Base-by-base conservation (phyloP, 257 asterid genomes). In the Solanum neorickii region DNA sequence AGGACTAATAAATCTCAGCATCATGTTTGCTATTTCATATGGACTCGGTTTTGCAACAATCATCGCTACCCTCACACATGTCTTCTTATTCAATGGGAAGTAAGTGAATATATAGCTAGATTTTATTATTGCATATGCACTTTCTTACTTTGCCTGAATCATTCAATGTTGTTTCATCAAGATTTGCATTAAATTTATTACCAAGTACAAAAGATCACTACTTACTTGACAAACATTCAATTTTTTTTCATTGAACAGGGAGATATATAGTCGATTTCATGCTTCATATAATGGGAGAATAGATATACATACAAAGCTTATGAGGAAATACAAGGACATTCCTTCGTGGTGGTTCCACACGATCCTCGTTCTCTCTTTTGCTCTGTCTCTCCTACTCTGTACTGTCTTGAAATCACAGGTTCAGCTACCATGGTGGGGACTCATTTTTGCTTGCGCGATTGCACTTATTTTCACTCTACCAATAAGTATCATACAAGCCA, bases 391-490 rank as follows among this genome's bases (percentile, higher is more conserved):
- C 8, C 52, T 73, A 1, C 92, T 94, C 13, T 94, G 98, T 73
- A 89, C 91, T 46, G 89, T 93, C 93, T 86, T 92, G 94, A 93
- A 91, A 21, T 87, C 92, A 21, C 87, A 96, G 47, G 91, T 96
- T 69, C 99, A 96, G 66, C 31, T 95, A 39, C 98, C 99, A 9
- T 95, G 98, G 98, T 96, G 98, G 99, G 98, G 94, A 11, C 94
- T 96, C 12, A 9, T 96, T 10, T 83, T 94, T 11, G 87, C 98
- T 2, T 88, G 91, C 0, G 90, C 49, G 3, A 66, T 95, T 1
- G 94, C 98, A 0, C 49, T 94, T 8, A 0, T 91, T 31, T 96
- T 96, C 47, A 96, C 98, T 7, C 97, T 96, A 49, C 99, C 99
- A 0, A 89, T 94, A 35, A 91, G 95, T 92, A 89, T 96, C 70